Evolutionary conservation across 2,329 filamentous ascomycete species (phyloP).

Genomic region (Sporothrix protearum): DNA sequence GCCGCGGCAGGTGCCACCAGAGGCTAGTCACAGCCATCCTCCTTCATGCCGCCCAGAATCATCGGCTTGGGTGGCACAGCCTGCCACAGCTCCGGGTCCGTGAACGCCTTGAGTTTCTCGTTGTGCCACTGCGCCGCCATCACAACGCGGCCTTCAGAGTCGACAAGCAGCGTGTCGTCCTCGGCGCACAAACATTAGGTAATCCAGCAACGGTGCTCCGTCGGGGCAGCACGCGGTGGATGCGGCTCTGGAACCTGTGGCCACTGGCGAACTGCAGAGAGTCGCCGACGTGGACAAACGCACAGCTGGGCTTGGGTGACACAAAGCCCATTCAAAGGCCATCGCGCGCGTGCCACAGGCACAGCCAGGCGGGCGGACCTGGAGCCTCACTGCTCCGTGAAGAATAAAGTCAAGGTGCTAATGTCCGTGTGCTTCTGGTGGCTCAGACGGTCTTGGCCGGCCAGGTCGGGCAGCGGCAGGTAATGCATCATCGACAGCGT

Average conservation of each 20-base stretch:
- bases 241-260: constrained; percentile 53
- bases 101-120: constrained; percentile 53
- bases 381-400: constrained; percentile 56
- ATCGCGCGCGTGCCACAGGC: constrained; percentile 42
- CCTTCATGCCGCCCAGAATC: constrained; percentile 50
- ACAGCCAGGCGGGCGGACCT: constrained; percentile 44
- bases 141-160: constrained; percentile 52
- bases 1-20: background rate
- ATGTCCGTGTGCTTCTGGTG: constrained; percentile 59
- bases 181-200: constrained; percentile 57
- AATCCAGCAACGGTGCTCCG: constrained; percentile 56
- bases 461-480: constrained; percentile 42
- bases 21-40: constrained; percentile 37
- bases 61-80: constrained; percentile 48
- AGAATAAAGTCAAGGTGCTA: constrained; percentile 53
- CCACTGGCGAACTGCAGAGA: constrained; percentile 54
- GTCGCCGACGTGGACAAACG: constrained; percentile 58
- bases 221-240: constrained; percentile 55
- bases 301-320: constrained; percentile 48
- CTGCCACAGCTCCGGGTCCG: constrained; percentile 35
- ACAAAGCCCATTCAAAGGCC: constrained; percentile 55
- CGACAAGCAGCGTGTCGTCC: constrained; percentile 54
- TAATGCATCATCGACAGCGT: constrained; percentile 57
- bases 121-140: constrained; percentile 54
- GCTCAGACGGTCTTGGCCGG: constrained; percentile 35